Evolutionary conservation across 164 flowering plant species (phyloP).

Genomic region (Piper betle): DNA sequence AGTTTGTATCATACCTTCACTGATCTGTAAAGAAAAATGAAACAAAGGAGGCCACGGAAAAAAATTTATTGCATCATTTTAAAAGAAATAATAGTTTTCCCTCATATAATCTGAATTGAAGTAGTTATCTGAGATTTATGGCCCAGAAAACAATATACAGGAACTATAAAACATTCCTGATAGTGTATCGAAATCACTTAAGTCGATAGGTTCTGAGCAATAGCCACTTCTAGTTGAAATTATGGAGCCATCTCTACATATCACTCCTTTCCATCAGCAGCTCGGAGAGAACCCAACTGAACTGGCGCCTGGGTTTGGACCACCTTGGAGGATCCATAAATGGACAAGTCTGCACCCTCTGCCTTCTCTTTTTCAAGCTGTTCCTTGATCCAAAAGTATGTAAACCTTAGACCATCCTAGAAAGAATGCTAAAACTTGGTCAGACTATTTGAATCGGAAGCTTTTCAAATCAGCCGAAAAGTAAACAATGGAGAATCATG

Average conservation of each 20-base stretch:
- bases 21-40: too few relatives aligned
- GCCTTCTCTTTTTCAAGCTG: conserved; percentile 87
- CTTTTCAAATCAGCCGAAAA: too few relatives aligned
- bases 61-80: too few relatives aligned
- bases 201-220: neutral
- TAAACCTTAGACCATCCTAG: conserved; percentile 85
- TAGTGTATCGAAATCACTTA: too few relatives aligned
- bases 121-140: too few relatives aligned
- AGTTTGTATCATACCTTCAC: too few relatives aligned
- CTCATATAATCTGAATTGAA: too few relatives aligned
- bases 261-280: conserved; percentile 98
- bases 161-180: too few relatives aligned
- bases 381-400: conserved; percentile 93
- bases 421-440: conserved; percentile 6
- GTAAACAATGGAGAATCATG: too few relatives aligned
- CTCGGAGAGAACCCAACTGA: conserved; percentile 90
- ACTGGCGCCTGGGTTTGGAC: conserved; percentile 97
- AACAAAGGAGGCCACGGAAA: too few relatives aligned
- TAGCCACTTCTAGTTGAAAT: neutral
- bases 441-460: neutral
- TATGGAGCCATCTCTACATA: neutral
- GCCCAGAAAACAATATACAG: too few relatives aligned
- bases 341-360: conserved; percentile 48
- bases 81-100: too few relatives aligned
- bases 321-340: conserved; percentile 88